Evolutionary conservation across 2,329 filamentous ascomycete genomes (phyloP).

Genomic region (Plectosphaerella plurivora): DNA sequence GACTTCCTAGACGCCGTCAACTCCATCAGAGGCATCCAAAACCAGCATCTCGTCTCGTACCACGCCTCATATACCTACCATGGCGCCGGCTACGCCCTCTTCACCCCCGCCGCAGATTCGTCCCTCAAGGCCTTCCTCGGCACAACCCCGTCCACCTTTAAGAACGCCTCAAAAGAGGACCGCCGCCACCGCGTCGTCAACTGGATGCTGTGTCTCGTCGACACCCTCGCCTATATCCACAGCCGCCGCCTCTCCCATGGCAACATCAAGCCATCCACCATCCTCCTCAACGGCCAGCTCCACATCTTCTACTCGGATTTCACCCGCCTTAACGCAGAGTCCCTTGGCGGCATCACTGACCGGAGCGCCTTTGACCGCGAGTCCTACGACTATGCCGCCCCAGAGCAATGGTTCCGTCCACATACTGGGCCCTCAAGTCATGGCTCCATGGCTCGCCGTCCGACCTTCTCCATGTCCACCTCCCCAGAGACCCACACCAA

Average conservation of each 20-base stretch:
- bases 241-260: conserved; percentile 59
- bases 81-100: conserved; percentile 59
- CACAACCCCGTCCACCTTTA: conserved; percentile 57
- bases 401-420: conserved; percentile 56
- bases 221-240: conserved; percentile 66
- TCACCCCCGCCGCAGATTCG: conserved; percentile 62
- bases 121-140: conserved; percentile 64
- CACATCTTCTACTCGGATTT: conserved; percentile 65
- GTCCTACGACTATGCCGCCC: conserved; percentile 67
- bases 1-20: conserved; percentile 60
- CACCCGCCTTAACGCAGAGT: conserved; percentile 39
- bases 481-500: conserved; percentile 29
- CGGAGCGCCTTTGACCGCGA: conserved; percentile 58
- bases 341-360: conserved; percentile 21
- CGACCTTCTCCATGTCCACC: conserved; percentile 23
- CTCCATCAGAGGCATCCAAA: conserved; percentile 52
- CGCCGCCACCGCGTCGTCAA: conserved; percentile 59
- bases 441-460: conserved; percentile 23
- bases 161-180: conserved; percentile 55
- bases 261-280: conserved; percentile 66
- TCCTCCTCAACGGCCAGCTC: conserved; percentile 62
- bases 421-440: conserved; percentile 23
- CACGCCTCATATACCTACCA: conserved; percentile 68
- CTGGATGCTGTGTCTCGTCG: conserved; percentile 70
- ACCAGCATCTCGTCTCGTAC: conserved; percentile 66